Percentiles rank a stretch among this genome's conserved stretches.
Conservation (phyloP, 73 alveolate species). For the Paramecium sonneborni region DNA sequence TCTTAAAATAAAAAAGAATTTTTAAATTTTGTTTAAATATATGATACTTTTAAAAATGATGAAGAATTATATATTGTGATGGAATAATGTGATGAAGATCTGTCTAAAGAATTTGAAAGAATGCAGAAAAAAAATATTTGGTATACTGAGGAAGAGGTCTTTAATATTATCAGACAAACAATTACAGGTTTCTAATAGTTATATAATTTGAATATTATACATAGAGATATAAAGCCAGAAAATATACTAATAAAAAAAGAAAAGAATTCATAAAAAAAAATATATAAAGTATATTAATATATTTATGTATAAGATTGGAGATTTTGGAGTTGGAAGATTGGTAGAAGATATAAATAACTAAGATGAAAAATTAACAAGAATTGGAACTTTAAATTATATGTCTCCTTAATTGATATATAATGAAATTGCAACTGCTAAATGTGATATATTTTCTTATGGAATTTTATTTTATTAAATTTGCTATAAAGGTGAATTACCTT, state of each 20-base stretch:
- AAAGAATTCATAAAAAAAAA: neutral
- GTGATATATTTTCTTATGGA: neutral
- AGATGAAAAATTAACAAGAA: neutral
- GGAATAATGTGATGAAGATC: neutral
- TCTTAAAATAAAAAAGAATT: neutral
- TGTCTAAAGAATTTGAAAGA: neutral
- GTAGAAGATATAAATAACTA: neutral
- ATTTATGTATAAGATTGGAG: neutral
- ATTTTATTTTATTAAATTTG: neutral
- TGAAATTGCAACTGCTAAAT: neutral
- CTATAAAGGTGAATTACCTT: neutral
- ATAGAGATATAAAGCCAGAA: slow-evolving; percentile 15
- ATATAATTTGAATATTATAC: neutral
- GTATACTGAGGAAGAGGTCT: neutral
- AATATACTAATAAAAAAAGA: neutral
- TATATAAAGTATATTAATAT: neutral
- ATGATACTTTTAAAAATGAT: neutral
- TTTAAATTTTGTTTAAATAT: neutral
- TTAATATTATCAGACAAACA: neutral
- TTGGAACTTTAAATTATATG: neutral
- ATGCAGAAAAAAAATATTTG: neutral
- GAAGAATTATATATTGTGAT: neutral
- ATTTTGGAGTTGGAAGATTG: neutral
- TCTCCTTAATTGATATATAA: neutral
- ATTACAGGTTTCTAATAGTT: neutral